These are phyloP conservation scores for Flagelloscypha sp. DNA, from an alignment of 768 basidiomycete genomes.

Conservation along the genomic window DNA sequence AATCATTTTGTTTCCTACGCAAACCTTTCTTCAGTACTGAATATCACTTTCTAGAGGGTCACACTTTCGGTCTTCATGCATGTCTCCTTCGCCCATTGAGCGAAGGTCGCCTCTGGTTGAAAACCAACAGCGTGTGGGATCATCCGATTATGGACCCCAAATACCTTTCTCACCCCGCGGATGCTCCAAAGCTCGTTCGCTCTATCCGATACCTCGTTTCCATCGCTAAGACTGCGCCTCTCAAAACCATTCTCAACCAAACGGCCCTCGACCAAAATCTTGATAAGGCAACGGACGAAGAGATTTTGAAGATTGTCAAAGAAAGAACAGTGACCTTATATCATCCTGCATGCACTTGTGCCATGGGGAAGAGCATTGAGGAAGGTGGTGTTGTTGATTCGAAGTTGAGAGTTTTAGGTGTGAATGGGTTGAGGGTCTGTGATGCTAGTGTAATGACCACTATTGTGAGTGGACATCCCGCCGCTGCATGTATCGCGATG, in stretches of 20 bases:
- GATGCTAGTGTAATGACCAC: conserved; percentile 40
- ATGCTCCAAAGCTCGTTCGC: conserved; percentile 33
- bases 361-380: conserved; percentile 23
- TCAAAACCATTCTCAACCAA: conserved; percentile 30
- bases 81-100: conserved; percentile 38
- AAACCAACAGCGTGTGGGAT: conserved; percentile 33
- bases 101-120: conserved; percentile 29
- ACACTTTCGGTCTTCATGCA: conserved; percentile 34
- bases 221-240: conserved; percentile 31
- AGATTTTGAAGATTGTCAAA: conserved; percentile 26
- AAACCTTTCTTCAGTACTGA: too few species aligned
- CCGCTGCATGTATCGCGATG: conserved; percentile 10
- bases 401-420: conserved; percentile 33
- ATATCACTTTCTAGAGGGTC: too few species aligned
- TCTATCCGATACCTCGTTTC: conserved; percentile 30
- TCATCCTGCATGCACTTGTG: conserved; percentile 32
- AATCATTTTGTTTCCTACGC: too few species aligned
- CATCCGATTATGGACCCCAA: conserved; percentile 38
- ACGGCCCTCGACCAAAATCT: conserved; percentile 31
- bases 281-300: too few species aligned
- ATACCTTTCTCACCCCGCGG: conserved; percentile 26
- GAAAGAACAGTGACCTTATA: conserved; percentile 31
- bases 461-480: conserved; percentile 35
- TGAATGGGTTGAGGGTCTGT: conserved; percentile 32
- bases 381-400: conserved; percentile 38